phyloP scores from a whole-genome alignment of 2,329 filamentous ascomycete species.

The Nectriaceae sp. region DNA sequence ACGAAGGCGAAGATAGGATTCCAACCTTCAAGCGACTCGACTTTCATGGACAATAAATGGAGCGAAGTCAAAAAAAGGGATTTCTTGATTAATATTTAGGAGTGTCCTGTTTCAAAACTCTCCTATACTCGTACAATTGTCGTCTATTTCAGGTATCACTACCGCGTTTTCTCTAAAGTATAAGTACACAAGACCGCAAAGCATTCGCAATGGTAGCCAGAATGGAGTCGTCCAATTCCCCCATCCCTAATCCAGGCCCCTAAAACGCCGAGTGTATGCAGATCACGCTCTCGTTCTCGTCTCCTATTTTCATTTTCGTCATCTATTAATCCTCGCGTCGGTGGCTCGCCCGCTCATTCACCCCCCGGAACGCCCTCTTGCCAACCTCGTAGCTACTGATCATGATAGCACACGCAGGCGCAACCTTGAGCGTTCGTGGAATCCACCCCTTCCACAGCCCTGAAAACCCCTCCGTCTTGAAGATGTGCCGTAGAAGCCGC shows the following conservation, averaged over 20 bases:
- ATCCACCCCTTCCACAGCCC: slow-evolving; percentile 93
- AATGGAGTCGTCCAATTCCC: not conserved
- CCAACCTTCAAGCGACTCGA: too few species aligned
- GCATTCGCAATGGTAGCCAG: not conserved
- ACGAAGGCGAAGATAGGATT: too few species aligned
- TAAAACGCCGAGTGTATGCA: slow-evolving; percentile 24
- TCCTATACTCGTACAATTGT: slow-evolving; percentile 25
- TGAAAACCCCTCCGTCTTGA: slow-evolving; percentile 75
- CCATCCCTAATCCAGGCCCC: slow-evolving; percentile 3
- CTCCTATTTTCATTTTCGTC: not conserved
- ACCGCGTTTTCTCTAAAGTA: not conserved
- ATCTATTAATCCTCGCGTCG: slow-evolving; percentile 4
- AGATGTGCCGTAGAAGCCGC: slow-evolving; percentile 87
- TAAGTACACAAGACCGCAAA: not conserved
- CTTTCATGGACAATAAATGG: too few species aligned
- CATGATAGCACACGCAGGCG: slow-evolving; percentile 97
- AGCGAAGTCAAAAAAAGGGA: too few species aligned
- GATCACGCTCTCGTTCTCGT: slow-evolving; percentile 2
- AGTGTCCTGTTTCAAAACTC: too few species aligned
- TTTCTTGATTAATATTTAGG: too few species aligned
- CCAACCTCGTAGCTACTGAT: slow-evolving; percentile 97
- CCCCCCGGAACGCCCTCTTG: slow-evolving; percentile 79
- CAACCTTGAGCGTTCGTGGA: slow-evolving; percentile 88
- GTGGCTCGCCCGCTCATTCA: slow-evolving; percentile 58
- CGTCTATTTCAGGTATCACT: slow-evolving; percentile 21